Evolutionary conservation across 257 asterid species (phyloP).

Genomic region (Scutellaria minor): DNA sequence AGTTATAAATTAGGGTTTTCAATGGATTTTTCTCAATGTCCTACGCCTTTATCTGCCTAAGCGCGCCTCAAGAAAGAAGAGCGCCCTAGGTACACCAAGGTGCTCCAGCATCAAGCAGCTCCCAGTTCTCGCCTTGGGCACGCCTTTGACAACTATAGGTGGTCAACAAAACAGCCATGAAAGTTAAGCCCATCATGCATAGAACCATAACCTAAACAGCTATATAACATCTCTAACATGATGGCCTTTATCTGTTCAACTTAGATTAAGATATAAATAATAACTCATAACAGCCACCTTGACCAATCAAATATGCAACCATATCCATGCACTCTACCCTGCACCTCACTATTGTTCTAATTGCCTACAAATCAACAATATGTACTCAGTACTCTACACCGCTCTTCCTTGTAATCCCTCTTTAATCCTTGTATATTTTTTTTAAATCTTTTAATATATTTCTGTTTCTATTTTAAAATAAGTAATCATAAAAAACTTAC

Average conservation of each 20-base stretch:
- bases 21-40: too few relatives aligned
- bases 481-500: background rate
- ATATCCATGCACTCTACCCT: background rate
- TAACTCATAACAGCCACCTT: background rate
- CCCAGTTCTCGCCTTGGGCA: too few relatives aligned
- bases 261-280: conserved; percentile 2
- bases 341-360: conserved; percentile 2
- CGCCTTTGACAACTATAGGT: too few relatives aligned
- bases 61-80: too few relatives aligned
- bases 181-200: background rate
- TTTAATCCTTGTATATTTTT: background rate
- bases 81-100: too few relatives aligned
- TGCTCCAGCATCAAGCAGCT: too few relatives aligned
- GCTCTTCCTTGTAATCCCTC: background rate
- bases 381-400: too few relatives aligned
- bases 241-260: conserved; percentile 1
- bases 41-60: too few relatives aligned
- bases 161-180: conserved; percentile 15
- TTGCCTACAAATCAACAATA: conserved; percentile 9
- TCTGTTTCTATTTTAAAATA: background rate
- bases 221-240: background rate
- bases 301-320: conserved; percentile 14
- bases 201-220: background rate
- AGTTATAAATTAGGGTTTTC: too few relatives aligned
- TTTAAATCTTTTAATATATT: too few relatives aligned